Evolutionary conservation across 805 yeast genomes (phyloP).

Genomic region (Myxozyma nipponensis): DNA sequence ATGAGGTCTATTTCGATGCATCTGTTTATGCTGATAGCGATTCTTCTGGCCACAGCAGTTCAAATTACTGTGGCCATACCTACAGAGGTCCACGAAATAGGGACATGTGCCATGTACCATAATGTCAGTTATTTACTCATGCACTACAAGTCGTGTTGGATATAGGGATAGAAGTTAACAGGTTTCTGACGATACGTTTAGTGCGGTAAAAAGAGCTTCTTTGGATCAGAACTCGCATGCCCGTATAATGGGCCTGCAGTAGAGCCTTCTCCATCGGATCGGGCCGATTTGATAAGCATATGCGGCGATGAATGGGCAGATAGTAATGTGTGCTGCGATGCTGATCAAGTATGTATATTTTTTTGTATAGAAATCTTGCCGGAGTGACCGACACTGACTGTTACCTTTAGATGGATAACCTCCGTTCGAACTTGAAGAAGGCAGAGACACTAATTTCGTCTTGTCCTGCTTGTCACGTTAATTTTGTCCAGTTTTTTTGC

Average conservation of each 20-base stretch:
- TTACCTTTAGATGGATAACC: conserved; percentile 34
- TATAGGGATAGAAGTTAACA: too few relatives aligned
- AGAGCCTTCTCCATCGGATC: conserved; percentile 44
- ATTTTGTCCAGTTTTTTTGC: conserved; percentile 77
- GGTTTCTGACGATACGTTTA: conserved; percentile 8
- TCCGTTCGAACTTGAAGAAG: conserved; percentile 60
- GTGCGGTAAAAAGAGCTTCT: conserved; percentile 78
- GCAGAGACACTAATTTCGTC: conserved; percentile 80
- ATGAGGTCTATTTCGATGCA: too few relatives aligned
- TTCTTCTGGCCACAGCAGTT: too few relatives aligned
- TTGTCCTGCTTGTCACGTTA: conserved; percentile 88
- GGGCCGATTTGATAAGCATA: conserved; percentile 47
- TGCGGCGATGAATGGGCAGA: conserved; percentile 71
- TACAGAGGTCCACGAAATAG: conserved; percentile 38
- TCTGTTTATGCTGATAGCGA: too few relatives aligned
- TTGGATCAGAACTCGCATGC: conserved; percentile 80
- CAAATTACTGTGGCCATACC: not conserved
- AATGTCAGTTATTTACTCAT: too few relatives aligned
- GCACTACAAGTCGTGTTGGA: too few relatives aligned
- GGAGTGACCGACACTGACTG: not conserved
- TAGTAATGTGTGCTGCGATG: conserved; percentile 64
- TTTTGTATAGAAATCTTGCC: not conserved
- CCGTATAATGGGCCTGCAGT: conserved; percentile 53
- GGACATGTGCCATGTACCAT: conserved; percentile 55
- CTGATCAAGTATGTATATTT: conserved; percentile 52